phyloP scores from a whole-genome alignment of 1,139 yeast genomes.

The Geotrichum reessii region DNA sequence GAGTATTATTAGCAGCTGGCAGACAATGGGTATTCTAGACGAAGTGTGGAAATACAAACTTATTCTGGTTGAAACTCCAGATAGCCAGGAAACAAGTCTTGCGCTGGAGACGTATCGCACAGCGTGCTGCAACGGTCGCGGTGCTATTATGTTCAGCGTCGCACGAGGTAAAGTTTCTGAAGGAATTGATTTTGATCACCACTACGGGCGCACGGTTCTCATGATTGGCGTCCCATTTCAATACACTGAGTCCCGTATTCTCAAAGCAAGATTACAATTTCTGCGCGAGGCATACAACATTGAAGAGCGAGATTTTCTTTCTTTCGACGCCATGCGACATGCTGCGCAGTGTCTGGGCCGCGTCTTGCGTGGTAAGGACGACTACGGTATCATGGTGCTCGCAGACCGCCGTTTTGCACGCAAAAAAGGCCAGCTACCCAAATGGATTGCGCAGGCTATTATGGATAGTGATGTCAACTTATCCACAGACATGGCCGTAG shows the following conservation, averaged over 20 bases:
- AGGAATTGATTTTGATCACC: constrained; percentile 98
- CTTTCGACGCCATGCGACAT: constrained; percentile 99
- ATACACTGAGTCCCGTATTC: constrained; percentile 91
- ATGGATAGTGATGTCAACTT: constrained; percentile 85
- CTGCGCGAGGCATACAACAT: constrained; percentile 88
- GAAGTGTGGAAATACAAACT: constrained; percentile 97
- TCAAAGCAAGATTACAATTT: constrained; percentile 91
- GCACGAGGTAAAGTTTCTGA: constrained; percentile 99
- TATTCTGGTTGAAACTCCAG: constrained; percentile 97
- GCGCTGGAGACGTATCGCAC: constrained; percentile 93
- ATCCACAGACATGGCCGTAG: constrained; percentile 96
- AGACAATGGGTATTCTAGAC: constrained; percentile 92
- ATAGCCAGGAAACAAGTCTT: constrained; percentile 94
- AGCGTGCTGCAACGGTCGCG: constrained; percentile 96
- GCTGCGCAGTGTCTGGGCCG: constrained; percentile 98
- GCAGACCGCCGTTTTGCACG: constrained; percentile 91
- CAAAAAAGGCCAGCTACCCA: constrained; percentile 83
- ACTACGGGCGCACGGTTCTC: constrained; percentile 92
- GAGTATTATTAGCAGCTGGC: constrained; percentile 97
- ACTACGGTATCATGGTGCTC: constrained; percentile 95
- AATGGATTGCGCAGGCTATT: constrained; percentile 93
- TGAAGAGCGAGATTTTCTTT: constrained; percentile 85
- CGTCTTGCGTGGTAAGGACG: constrained; percentile 94
- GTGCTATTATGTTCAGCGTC: constrained; percentile 90
- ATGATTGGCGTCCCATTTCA: constrained; percentile 99